These are phyloP conservation scores for Penicillium rolfsii DNA, from an alignment of 2,329 filamentous ascomycete species.

Conservation along the genomic window DNA sequence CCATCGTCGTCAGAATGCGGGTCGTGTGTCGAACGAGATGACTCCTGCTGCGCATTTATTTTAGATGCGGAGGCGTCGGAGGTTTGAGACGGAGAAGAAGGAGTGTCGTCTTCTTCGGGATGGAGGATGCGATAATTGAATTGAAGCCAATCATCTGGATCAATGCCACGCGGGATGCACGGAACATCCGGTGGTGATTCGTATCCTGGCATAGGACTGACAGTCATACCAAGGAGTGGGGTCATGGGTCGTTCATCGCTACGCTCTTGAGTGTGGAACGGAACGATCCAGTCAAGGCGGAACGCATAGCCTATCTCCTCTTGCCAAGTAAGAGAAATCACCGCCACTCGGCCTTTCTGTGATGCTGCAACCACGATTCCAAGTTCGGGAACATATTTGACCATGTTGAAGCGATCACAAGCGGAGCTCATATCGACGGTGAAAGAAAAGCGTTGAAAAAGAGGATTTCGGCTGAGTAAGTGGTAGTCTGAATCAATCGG, in stretches of 20 bases:
- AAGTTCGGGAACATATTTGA: slow-evolving; percentile 61
- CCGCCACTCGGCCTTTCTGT: slow-evolving; percentile 59
- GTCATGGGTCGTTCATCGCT: slow-evolving; percentile 47
- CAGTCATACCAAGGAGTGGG: slow-evolving; percentile 59
- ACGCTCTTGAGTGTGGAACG: slow-evolving; percentile 55
- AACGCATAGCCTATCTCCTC: slow-evolving; percentile 49
- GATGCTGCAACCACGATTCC: slow-evolving; percentile 62
- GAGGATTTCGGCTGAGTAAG: slow-evolving; percentile 37
- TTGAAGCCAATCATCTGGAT: slow-evolving; percentile 23
- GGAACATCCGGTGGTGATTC: slow-evolving; percentile 42
- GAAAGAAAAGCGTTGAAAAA: slow-evolving; percentile 35
- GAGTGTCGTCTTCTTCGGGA: slow-evolving; percentile 21
- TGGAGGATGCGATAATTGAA: slow-evolving; percentile 28
- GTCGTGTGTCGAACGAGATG: neutral
- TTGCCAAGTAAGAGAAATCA: slow-evolving; percentile 56
- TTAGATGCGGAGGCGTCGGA: neutral
- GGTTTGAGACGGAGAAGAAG: slow-evolving; percentile 14
- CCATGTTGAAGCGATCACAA: slow-evolving; percentile 60
- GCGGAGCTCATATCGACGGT: slow-evolving; percentile 28
- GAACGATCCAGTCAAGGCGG: slow-evolving; percentile 61
- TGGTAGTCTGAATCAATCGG: slow-evolving; percentile 36
- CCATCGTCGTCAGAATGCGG: neutral
- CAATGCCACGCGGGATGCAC: slow-evolving; percentile 34
- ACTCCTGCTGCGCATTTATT: neutral
- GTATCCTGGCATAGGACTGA: slow-evolving; percentile 60